Evolutionary conservation across 176 grass and related monocot genomes (phyloP).

Genomic region (Cenchrus purpureus): DNA sequence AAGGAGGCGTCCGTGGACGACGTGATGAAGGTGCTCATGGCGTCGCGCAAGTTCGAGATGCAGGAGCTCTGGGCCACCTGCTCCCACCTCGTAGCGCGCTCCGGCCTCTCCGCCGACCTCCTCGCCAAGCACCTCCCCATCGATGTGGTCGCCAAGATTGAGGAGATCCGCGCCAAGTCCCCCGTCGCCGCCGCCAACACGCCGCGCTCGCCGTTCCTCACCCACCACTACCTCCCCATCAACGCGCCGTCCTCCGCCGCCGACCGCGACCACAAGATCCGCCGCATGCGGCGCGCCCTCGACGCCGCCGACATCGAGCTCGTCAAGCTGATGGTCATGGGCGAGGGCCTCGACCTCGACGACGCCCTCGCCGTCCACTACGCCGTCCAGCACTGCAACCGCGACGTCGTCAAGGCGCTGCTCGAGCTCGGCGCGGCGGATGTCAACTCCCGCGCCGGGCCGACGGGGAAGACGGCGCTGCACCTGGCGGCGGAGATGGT

Average conservation of each 20-base stretch:
- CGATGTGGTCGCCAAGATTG: constrained; percentile 77
- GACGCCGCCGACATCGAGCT: constrained; percentile 97
- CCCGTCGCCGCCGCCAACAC: constrained; percentile 37
- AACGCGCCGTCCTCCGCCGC: constrained; percentile 46
- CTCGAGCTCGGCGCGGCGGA: constrained; percentile 98
- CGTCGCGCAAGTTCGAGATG: constrained; percentile 90
- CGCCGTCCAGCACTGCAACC: constrained; percentile 81
- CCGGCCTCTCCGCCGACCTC: constrained; percentile 80
- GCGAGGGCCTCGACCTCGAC: constrained; percentile 95
- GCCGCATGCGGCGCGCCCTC: constrained; percentile 82
- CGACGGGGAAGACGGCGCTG: constrained; percentile 76
- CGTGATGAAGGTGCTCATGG: constrained; percentile 94
- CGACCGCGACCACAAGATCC: constrained; percentile 87
- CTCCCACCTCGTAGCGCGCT: constrained; percentile 85
- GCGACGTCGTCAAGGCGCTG: constrained; percentile 97
- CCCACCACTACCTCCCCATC: constrained; percentile 63
- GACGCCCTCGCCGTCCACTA: constrained; percentile 95
- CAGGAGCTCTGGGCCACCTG: constrained; percentile 83
- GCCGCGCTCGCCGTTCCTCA: constrained; percentile 66
- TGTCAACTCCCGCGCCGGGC: constrained; percentile 82
- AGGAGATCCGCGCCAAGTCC: constrained; percentile 76
- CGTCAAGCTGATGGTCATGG: constrained; percentile 99
- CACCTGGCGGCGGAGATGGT: constrained; percentile 96
- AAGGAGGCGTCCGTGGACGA: constrained; percentile 95
- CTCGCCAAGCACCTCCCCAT: constrained; percentile 94